These are phyloP conservation scores for Ricinus communis DNA, from an alignment of 345 rosid genomes.

Conservation along the genomic window DNA sequence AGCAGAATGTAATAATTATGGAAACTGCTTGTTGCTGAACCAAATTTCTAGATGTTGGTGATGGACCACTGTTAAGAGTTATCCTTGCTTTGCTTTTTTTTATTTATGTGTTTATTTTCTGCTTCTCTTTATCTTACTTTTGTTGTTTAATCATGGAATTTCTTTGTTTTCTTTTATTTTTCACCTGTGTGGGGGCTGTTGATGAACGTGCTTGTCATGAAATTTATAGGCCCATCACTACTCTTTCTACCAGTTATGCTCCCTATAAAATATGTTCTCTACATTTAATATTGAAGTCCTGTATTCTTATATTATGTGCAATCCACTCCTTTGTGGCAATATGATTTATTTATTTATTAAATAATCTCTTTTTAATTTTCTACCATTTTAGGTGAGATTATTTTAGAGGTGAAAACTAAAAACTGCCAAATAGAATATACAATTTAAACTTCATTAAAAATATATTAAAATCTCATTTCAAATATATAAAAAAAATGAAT, in stretches of 20 bases:
- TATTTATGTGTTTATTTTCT: constrained; percentile 3
- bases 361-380: too few species aligned
- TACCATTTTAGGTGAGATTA: too few species aligned
- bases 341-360: too few species aligned
- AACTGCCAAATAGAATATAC: too few species aligned
- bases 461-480: too few species aligned
- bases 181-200: constrained; percentile 44
- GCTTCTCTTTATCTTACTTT: constrained; percentile 14
- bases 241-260: constrained; percentile 13
- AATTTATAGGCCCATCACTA: constrained; percentile 40
- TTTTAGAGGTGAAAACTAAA: too few species aligned
- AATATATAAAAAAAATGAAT: too few species aligned
- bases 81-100: constrained; percentile 15
- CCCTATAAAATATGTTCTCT: not conserved
- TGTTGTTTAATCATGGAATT: constrained; percentile 27
- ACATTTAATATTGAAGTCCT: not conserved
- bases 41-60: constrained; percentile 31
- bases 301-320: not conserved
- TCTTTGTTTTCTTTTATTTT: constrained; percentile 20
- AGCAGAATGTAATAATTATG: constrained; percentile 15
- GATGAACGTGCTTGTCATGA: constrained; percentile 56
- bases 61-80: constrained; percentile 1
- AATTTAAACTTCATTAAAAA: too few species aligned
- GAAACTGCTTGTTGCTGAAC: constrained; percentile 19
- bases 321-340: not conserved